Evolutionary conservation across 2,329 filamentous ascomycete species (phyloP).

Genomic region (Penicillium brasilianum): DNA sequence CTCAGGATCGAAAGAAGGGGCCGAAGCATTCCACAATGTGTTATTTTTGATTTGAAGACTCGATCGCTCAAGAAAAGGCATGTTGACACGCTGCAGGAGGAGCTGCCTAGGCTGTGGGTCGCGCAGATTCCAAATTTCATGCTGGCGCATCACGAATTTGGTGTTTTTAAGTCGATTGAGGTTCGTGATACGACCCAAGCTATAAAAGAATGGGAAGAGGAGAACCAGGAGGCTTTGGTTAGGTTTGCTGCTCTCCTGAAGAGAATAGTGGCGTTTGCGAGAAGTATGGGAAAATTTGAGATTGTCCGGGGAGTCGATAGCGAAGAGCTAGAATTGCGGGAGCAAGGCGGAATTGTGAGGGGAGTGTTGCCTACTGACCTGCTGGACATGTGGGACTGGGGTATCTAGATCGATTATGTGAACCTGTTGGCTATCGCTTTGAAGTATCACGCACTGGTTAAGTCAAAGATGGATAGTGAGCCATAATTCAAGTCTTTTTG

Average conservation of each 20-base stretch:
- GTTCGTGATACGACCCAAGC: constrained; percentile 45
- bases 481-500: too few species aligned
- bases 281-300: constrained; percentile 30
- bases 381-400: background rate
- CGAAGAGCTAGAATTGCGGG: constrained; percentile 40
- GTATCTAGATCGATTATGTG: background rate
- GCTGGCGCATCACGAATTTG: constrained; percentile 55
- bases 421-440: too few species aligned
- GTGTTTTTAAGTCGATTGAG: constrained; percentile 51
- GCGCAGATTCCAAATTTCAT: constrained; percentile 59
- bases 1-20: constrained; percentile 33
- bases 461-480: too few species aligned
- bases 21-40: constrained; percentile 44
- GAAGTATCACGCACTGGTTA: too few species aligned
- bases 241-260: constrained; percentile 21
- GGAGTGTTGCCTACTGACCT: constrained; percentile 11
- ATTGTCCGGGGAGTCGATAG: constrained; percentile 32
- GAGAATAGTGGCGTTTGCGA: constrained; percentile 28
- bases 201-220: constrained; percentile 50
- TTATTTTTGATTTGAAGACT: constrained; percentile 61
- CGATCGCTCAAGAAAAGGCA: constrained; percentile 44
- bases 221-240: constrained; percentile 36
- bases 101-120: constrained; percentile 56
- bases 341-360: constrained; percentile 12
- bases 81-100: constrained; percentile 44